These are phyloP conservation scores for Pterulicium gracile DNA, from an alignment of 1,284 basidiomycete genomes.

Conservation along the genomic window DNA sequence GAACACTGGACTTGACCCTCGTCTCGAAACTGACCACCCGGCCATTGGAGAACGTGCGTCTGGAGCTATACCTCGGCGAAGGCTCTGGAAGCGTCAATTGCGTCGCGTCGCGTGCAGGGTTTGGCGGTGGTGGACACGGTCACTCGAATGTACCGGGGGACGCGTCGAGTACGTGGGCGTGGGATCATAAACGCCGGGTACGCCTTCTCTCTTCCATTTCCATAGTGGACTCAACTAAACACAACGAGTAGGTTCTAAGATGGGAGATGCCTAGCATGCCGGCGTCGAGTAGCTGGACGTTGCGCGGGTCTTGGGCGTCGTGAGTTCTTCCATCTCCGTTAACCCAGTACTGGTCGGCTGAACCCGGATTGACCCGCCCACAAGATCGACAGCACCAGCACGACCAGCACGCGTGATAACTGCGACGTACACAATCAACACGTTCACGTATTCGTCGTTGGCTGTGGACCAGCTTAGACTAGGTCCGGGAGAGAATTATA, in stretches of 20 bases:
- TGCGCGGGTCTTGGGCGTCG: conserved; percentile 70
- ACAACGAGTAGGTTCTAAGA: conserved; percentile 39
- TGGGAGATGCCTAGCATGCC: conserved; percentile 71
- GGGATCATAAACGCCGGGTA: conserved; percentile 61
- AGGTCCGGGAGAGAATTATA: conserved; percentile 64
- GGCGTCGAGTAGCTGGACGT: conserved; percentile 57
- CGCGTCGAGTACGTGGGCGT: conserved; percentile 56
- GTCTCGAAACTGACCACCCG: conserved; percentile 56
- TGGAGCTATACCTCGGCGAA: conserved; percentile 68
- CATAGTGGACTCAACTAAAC: conserved; percentile 4
- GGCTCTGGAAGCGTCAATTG: conserved; percentile 60
- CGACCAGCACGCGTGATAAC: conserved; percentile 62
- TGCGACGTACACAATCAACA: conserved; percentile 58
- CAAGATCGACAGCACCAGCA: conserved; percentile 17
- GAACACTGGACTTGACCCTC: conserved; percentile 61
- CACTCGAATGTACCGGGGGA: conserved; percentile 12
- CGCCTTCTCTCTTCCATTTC: conserved; percentile 9
- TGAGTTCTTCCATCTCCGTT: conserved; percentile 21
- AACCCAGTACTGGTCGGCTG: neutral
- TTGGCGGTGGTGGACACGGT: conserved; percentile 26
- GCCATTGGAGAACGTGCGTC: conserved; percentile 57
- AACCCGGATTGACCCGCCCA: conserved; percentile 5
- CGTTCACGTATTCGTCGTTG: conserved; percentile 69
- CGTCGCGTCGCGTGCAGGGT: conserved; percentile 45
- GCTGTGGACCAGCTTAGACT: conserved; percentile 82